phyloP scores from a whole-genome alignment of 768 basidiomycete species.

The Tulasnella sp. region DNA sequence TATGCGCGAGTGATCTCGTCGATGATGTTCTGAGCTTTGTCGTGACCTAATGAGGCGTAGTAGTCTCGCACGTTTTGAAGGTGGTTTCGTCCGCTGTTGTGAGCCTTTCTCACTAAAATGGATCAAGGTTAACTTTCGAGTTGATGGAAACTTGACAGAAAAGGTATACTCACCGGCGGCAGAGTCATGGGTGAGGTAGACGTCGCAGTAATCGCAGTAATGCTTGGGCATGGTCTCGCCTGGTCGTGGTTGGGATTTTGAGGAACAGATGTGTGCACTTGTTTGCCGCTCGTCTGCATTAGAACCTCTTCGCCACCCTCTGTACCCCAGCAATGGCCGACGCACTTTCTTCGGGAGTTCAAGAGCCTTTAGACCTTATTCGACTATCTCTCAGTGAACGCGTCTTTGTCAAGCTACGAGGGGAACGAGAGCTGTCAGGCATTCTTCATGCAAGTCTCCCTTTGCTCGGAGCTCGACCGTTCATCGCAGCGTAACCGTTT shows the following conservation, averaged over 20 bases:
- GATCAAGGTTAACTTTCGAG: slow-evolving; percentile 13
- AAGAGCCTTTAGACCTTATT: slow-evolving; percentile 96
- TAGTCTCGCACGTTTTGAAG: slow-evolving; percentile 94
- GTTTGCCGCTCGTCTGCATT: background rate
- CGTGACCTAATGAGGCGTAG: slow-evolving; percentile 73
- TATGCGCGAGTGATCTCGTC: slow-evolving; percentile 95
- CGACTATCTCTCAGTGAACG: slow-evolving; percentile 93
- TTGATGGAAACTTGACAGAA: slow-evolving; percentile 18
- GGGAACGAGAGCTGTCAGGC: slow-evolving; percentile 84
- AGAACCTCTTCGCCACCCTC: background rate
- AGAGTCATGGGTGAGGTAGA: slow-evolving; percentile 89
- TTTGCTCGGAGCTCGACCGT: background rate
- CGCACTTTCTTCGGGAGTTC: slow-evolving; percentile 47
- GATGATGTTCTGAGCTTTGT: slow-evolving; percentile 96
- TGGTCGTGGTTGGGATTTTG: slow-evolving; percentile 3
- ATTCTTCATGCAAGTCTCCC: slow-evolving; percentile 62
- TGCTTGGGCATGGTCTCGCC: slow-evolving; percentile 50
- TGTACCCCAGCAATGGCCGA: slow-evolving; percentile 18
- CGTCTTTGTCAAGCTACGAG: slow-evolving; percentile 93
- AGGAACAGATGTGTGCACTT: background rate
- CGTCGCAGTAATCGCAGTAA: slow-evolving; percentile 90
- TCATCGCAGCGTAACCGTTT: background rate
- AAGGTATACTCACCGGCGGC: slow-evolving; percentile 67
- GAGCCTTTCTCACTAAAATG: slow-evolving; percentile 84
- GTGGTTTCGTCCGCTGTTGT: slow-evolving; percentile 96